Evolutionary conservation across 1,284 basidiomycete species (phyloP), one percentile per base, ranked within the genome.

Genomic region (Melampsora americana): DNA sequence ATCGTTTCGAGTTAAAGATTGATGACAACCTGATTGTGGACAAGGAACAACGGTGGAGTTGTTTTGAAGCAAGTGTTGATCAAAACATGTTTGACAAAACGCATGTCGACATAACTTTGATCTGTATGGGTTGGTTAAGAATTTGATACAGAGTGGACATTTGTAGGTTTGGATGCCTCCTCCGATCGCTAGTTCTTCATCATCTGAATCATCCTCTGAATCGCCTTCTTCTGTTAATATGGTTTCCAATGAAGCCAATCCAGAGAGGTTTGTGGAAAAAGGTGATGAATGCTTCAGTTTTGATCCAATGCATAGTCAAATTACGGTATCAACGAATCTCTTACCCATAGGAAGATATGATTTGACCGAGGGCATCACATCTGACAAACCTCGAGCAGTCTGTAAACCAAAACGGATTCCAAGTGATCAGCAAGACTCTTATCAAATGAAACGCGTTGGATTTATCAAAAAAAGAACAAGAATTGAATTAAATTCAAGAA

Each of bases 41-140:
- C 73, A 76, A 30, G 11, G 18, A 0, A 69, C 59, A 11, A 32
- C 32, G 2, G 2, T 28, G 12, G 44, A 26, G 5, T 53, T 16
- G 26, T 60, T 68, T 46, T 76, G 73, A 11, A 26, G 18, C 6
- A 76, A 35, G 30, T 76, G 68, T 5, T 59, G 18, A 11, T 68
- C 44, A 61, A 76, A 76, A 53, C 73, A 76, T 4, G 9, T 42
- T 61, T 69, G 53, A 42, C 73, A 76, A 65, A 76, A 69, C 46
- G 73, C 20, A 23, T 76, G 73, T 16, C 23, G 23, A 35, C 73
- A 76, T 23, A 50, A 12, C n/a, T 68, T 50, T 5, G 73, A 76
- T n/a, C 66, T 39, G 12, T 68, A 32, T 12, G 73, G 73, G 7
- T 23, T 23, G 14, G 56, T 76, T n/a, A 76, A 39, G 23, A 23